A percentile compares a stretch with the other conserved stretches of the same genome.
Evolutionary conservation across 305 asterid genomes (phyloP).

Genomic region (Fraxinus floribunda): DNA sequence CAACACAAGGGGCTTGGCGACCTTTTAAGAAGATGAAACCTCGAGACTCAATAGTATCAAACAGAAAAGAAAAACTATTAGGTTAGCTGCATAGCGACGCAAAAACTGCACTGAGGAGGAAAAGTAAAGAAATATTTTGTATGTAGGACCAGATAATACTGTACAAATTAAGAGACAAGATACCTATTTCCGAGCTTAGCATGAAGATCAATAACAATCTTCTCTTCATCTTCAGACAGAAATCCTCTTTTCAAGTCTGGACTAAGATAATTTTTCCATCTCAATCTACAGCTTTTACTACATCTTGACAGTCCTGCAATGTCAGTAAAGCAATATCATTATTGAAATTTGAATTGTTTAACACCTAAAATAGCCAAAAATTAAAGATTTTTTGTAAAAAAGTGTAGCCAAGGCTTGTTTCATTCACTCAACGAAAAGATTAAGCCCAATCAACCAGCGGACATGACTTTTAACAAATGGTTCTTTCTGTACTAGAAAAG

Average conservation of each 20-base stretch:
- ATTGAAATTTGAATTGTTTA: not conserved
- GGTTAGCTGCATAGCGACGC: too few species aligned
- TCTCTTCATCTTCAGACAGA: conserved; percentile 71
- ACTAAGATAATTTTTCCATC: conserved; percentile 77
- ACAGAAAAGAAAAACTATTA: too few species aligned
- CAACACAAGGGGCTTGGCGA: not conserved
- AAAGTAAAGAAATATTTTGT: not conserved
- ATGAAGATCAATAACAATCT: conserved; percentile 83
- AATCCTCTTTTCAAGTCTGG: conserved; percentile 82
- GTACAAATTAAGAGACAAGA: not conserved
- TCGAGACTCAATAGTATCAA: too few species aligned
- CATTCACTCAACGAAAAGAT: too few species aligned
- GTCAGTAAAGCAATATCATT: not conserved
- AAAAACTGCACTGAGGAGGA: too few species aligned
- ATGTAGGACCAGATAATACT: not conserved
- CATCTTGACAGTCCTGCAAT: conserved; percentile 66
- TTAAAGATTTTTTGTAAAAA: too few species aligned
- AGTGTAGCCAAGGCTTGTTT: too few species aligned
- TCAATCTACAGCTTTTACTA: conserved; percentile 83
- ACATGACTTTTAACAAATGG: too few species aligned
- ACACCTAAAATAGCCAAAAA: not conserved
- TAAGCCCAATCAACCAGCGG: too few species aligned
- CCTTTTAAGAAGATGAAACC: too few species aligned
- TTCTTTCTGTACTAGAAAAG: not conserved
- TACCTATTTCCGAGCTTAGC: conserved; percentile 86